These are phyloP conservation scores for Colletotrichum sp. DNA, from an alignment of 2,329 filamentous ascomycete species.

Conservation along the genomic window DNA sequence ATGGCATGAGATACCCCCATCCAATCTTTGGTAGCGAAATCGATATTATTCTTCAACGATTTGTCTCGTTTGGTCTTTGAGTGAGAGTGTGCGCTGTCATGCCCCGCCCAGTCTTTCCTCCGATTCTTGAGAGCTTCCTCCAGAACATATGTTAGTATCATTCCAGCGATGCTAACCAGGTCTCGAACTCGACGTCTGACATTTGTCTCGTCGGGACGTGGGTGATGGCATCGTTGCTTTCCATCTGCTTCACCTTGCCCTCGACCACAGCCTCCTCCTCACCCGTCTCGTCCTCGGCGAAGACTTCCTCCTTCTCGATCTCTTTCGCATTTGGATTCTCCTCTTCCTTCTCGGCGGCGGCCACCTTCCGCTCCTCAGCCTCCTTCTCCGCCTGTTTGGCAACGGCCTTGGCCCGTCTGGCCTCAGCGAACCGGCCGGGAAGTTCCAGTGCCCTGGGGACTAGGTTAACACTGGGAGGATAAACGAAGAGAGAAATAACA, in stretches of 20 bases:
- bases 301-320: background rate
- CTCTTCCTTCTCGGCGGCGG: background rate
- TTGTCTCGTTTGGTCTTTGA: background rate
- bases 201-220: background rate
- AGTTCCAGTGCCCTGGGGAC: background rate
- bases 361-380: background rate
- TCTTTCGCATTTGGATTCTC: too few species aligned
- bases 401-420: background rate
- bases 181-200: background rate
- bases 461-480: background rate
- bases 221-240: background rate
- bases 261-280: background rate
- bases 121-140: background rate
- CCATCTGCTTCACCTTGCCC: background rate
- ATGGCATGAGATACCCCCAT: conserved; percentile 19
- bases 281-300: background rate
- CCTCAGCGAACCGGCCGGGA: background rate
- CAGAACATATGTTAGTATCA: background rate
- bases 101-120: background rate
- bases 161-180: background rate
- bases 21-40: conserved; percentile 16
- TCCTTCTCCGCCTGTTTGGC: background rate
- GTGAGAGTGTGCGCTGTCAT: background rate
- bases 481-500: background rate
- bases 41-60: background rate